These are phyloP conservation scores for Talaromyces adpressus DNA, from an alignment of 495 filamentous ascomycete genomes.

Conservation along the genomic window DNA sequence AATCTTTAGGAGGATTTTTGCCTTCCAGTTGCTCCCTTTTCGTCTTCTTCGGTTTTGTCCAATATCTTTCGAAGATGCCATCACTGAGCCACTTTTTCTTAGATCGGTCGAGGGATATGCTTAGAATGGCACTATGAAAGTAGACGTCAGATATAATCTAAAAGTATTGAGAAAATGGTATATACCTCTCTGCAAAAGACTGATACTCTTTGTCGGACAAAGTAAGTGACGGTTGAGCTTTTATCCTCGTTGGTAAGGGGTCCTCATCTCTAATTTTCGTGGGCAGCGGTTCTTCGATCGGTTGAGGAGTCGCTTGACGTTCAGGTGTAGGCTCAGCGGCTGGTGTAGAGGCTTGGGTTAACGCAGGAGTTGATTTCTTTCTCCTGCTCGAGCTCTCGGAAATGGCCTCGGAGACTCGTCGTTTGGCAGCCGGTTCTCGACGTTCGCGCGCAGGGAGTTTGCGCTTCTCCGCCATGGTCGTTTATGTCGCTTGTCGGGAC, in stretches of 20 bases:
- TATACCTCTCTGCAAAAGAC: constrained; percentile 74
- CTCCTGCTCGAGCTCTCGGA: constrained; percentile 25
- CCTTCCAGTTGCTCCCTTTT: constrained; percentile 63
- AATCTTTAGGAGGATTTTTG: constrained; percentile 78
- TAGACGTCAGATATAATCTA: constrained; percentile 6
- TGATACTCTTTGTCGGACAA: constrained; percentile 68
- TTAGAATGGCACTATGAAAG: constrained; percentile 71
- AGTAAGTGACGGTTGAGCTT: constrained; percentile 53
- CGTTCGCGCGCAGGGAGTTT: constrained; percentile 37
- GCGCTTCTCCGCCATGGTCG: constrained; percentile 40
- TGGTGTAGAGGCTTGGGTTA: constrained; percentile 10
- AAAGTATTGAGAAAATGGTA: background rate
- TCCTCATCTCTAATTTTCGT: constrained; percentile 58
- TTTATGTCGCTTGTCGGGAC: background rate
- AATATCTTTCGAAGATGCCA: constrained; percentile 86
- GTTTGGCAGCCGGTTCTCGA: constrained; percentile 40
- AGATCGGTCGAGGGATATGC: constrained; percentile 75
- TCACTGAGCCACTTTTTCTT: constrained; percentile 84
- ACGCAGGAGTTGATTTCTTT: constrained; percentile 31
- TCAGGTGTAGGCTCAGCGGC: constrained; percentile 18
- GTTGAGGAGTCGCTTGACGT: constrained; percentile 20
- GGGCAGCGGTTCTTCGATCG: constrained; percentile 51
- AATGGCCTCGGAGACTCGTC: constrained; percentile 39
- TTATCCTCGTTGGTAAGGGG: constrained; percentile 64
- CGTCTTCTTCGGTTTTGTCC: constrained; percentile 81